These are phyloP conservation scores for Vitis riparia DNA, from an alignment of 164 flowering plant genomes.

Conservation along the genomic window DNA sequence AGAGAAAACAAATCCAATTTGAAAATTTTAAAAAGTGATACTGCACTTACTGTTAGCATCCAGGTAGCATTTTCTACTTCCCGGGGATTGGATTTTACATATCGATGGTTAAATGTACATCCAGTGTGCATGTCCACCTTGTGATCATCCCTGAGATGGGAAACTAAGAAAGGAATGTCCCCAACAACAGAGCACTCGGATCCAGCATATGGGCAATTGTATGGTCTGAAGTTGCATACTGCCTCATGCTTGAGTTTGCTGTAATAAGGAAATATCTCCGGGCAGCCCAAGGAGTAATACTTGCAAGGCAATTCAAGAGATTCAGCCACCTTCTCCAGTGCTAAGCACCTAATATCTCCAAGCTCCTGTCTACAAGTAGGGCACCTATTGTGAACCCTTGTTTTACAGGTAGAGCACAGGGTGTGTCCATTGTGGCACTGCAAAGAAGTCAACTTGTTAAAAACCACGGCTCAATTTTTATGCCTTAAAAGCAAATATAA, in stretches of 20 bases:
- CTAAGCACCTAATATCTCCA: conserved; percentile 73
- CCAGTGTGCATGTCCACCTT: conserved; percentile 98
- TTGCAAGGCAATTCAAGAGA: conserved; percentile 76
- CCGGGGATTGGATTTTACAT: conserved; percentile 91
- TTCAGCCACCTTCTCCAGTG: conserved; percentile 77
- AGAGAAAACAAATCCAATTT: not conserved
- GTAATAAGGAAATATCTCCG: conserved; percentile 70
- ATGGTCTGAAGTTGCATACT: conserved; percentile 66
- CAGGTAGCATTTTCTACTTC: conserved; percentile 95
- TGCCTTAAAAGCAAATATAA: too few species aligned
- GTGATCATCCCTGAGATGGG: conserved; percentile 92
- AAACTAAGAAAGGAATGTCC: conserved; percentile 78
- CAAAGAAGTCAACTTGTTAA: conserved; percentile 11
- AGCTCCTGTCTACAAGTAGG: conserved; percentile 78
- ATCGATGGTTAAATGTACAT: conserved; percentile 90
- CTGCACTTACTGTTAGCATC: conserved; percentile 82
- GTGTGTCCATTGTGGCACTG: conserved; percentile 85
- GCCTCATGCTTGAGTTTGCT: conserved; percentile 71
- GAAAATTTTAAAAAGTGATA: not conserved
- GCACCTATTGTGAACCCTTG: conserved; percentile 66
- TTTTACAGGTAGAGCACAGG: conserved; percentile 68
- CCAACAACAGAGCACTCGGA: conserved; percentile 88
- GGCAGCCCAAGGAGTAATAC: conserved; percentile 57
- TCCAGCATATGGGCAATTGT: conserved; percentile 80
- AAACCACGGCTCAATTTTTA: not conserved